A percentile compares a stretch with the other conserved stretches of the same genome.
Evolutionary conservation across 225 moss, liverwort and hornwort species (phyloP).

Genomic region (Straminergon stramineum): DNA sequence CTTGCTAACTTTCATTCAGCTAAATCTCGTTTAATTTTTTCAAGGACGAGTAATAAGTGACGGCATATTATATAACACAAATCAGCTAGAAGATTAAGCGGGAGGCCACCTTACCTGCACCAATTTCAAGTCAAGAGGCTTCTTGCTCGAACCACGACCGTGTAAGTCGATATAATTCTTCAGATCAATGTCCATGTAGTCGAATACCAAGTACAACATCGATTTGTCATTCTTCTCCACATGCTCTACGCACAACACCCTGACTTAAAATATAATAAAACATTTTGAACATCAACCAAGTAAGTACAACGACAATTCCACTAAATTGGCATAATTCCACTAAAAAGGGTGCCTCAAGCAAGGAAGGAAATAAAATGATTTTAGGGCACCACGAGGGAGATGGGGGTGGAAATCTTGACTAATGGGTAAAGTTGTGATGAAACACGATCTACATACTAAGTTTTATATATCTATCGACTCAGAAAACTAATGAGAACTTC

Average conservation of each 20-base stretch:
- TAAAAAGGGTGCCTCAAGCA: background rate
- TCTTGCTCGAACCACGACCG: slow-evolving; percentile 25
- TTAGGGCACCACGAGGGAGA: background rate
- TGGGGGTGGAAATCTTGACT: background rate
- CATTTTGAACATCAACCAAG: background rate
- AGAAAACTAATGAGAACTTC: background rate
- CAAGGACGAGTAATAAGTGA: too few species aligned
- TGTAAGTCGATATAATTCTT: slow-evolving; percentile 39
- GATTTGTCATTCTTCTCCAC: slow-evolving; percentile 34
- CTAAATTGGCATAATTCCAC: background rate
- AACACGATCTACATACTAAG: too few species aligned
- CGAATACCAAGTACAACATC: slow-evolving; percentile 42
- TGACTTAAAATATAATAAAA: background rate
- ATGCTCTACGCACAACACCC: slow-evolving; percentile 36
- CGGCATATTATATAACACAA: background rate
- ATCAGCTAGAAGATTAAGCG: background rate
- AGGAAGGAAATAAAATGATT: background rate
- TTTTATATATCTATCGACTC: background rate
- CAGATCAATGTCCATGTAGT: slow-evolving; percentile 46
- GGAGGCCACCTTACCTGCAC: slow-evolving; percentile 2
- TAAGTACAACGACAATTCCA: background rate
- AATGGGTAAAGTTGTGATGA: background rate
- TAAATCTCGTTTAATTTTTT: background rate
- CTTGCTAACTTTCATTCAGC: background rate
- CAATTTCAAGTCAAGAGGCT: slow-evolving; percentile 20